Evolutionary conservation across 1,284 basidiomycete genomes (phyloP).

Genomic region (Ceratobasidium theobromae): DNA sequence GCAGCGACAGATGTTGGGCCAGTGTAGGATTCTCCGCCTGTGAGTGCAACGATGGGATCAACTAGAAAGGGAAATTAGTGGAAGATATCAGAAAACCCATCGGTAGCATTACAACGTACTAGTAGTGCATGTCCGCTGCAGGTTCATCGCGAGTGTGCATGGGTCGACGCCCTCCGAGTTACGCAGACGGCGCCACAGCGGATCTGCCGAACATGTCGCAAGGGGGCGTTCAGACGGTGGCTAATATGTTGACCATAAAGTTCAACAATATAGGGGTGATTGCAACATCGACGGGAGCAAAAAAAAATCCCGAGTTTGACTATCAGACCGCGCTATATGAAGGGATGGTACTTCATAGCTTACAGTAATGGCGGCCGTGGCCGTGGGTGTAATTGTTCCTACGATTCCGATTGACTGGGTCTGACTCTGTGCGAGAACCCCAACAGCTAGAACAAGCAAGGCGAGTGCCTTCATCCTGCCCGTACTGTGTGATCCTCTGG

Average conservation of each 20-base stretch:
- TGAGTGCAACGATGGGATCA: conserved; percentile 9
- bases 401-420: conserved; percentile 12
- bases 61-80: background rate
- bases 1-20: conserved; percentile 8
- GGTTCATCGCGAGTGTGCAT: conserved; percentile 18
- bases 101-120: conserved; percentile 1
- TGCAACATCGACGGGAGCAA: too few relatives aligned
- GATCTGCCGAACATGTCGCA: conserved; percentile 20
- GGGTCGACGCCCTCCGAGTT: conserved; percentile 11
- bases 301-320: too few relatives aligned
- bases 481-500: background rate
- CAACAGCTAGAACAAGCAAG: background rate
- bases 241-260: background rate
- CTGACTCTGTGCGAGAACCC: conserved; percentile 11
- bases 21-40: conserved; percentile 20
- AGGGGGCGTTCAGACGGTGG: conserved; percentile 21
- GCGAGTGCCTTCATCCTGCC: conserved; percentile 3
- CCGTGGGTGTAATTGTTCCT: conserved; percentile 1
- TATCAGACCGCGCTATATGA: background rate
- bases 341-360: background rate
- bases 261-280: background rate
- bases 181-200: conserved; percentile 24
- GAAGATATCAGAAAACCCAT: background rate
- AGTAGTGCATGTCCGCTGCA: conserved; percentile 15
- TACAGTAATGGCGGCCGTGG: conserved; percentile 6